Conservation (phyloP, 1,139 yeast genomes). For the Wickerhamiella infanticola region DNA sequence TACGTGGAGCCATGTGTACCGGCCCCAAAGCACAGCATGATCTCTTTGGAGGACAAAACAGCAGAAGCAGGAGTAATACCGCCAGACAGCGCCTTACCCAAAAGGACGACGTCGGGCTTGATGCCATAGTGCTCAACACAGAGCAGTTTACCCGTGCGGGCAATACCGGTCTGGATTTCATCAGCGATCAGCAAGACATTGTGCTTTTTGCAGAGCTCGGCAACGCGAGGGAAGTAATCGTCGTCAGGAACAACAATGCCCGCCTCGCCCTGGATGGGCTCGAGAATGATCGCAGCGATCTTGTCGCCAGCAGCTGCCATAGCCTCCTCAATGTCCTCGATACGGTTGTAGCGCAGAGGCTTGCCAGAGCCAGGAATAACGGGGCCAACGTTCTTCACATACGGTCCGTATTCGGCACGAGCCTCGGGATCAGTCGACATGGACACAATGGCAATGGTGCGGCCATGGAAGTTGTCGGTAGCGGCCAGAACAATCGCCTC, state of each 20-base stretch:
- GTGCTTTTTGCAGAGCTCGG: conserved; percentile 62
- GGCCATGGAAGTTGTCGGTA: conserved; percentile 84
- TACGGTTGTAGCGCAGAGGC: conserved; percentile 50
- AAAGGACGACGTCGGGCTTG: conserved; percentile 68
- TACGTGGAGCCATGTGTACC: conserved; percentile 97
- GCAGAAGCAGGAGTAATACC: conserved; percentile 91
- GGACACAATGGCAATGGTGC: conserved; percentile 88
- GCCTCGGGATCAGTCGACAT: conserved; percentile 97
- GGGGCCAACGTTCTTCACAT: conserved; percentile 71
- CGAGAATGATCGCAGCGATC: conserved; percentile 81
- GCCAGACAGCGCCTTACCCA: conserved; percentile 93
- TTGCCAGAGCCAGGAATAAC: conserved; percentile 41
- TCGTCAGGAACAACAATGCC: conserved; percentile 90
- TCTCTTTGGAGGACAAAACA: conserved; percentile 71
- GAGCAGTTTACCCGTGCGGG: conserved; percentile 89
- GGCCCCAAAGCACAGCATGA: conserved; percentile 81
- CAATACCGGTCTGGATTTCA: conserved; percentile 95
- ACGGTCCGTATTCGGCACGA: conserved; percentile 79
- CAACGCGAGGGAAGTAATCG: conserved; percentile 62
- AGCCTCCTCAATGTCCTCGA: conserved; percentile 78
- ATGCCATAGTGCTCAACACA: conserved; percentile 82
- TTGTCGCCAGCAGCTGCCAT: conserved; percentile 74
- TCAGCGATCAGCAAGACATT: conserved; percentile 84
- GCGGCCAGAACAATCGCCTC: conserved; percentile 86
- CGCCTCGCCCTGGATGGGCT: conserved; percentile 98